Percentiles rank a stretch among this genome's conserved stretches.
phyloP scores from a whole-genome alignment of 805 yeast genomes.

The Lipomyces sp. region DNA sequence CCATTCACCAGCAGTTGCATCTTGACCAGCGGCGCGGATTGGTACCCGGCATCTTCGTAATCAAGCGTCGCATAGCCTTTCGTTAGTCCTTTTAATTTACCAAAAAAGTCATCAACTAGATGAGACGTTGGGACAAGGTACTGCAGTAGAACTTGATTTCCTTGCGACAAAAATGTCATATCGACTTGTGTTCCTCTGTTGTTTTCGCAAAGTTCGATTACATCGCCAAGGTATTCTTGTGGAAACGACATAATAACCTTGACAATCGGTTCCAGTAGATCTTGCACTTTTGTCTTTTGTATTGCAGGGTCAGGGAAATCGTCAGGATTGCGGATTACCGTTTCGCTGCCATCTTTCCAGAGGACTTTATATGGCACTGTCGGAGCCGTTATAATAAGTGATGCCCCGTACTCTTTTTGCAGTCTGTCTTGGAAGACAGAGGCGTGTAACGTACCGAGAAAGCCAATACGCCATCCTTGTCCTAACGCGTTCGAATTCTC shows the following conservation, averaged over 20 bases:
- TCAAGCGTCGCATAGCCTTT: conserved; percentile 93
- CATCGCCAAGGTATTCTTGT: conserved; percentile 82
- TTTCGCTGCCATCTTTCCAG: conserved; percentile 66
- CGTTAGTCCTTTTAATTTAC: conserved; percentile 85
- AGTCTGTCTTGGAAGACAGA: conserved; percentile 90
- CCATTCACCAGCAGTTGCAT: conserved; percentile 90
- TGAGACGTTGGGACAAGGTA: conserved; percentile 87
- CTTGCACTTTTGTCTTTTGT: conserved; percentile 52
- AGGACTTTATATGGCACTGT: conserved; percentile 88
- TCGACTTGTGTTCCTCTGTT: conserved; percentile 85
- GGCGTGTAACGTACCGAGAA: conserved; percentile 92
- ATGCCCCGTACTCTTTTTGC: conserved; percentile 92
- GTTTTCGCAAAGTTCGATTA: conserved; percentile 81
- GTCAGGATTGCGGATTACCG: conserved; percentile 83
- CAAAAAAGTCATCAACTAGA: conserved; percentile 93
- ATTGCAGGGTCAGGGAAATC: conserved; percentile 74
- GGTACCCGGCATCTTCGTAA: conserved; percentile 91
- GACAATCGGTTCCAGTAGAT: conserved; percentile 81
- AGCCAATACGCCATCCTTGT: conserved; percentile 97
- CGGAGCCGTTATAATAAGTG: conserved; percentile 89
- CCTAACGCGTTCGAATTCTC: conserved; percentile 95
- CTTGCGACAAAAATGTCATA: conserved; percentile 72
- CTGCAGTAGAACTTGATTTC: conserved; percentile 72
- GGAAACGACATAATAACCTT: conserved; percentile 91
- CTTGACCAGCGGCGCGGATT: conserved; percentile 77